A percentile compares a stretch with the other conserved stretches of the same genome.
These are phyloP conservation scores for Fusarium musae DNA, from an alignment of 2,329 filamentous ascomycete genomes.

Conservation along the genomic window DNA sequence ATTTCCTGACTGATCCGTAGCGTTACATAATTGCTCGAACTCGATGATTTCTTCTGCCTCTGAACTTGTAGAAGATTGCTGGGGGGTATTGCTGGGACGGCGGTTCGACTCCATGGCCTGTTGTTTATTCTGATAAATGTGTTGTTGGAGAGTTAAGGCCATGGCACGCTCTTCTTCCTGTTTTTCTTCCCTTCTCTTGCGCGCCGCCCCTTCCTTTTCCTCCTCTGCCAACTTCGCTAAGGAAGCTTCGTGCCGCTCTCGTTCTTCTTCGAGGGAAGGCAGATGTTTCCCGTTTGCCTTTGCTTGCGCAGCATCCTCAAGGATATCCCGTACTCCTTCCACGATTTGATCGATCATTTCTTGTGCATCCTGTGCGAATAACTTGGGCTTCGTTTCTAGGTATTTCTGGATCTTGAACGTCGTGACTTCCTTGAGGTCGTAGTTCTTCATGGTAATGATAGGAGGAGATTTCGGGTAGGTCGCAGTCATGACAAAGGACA, in stretches of 20 bases:
- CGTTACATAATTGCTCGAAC: conserved; percentile 74
- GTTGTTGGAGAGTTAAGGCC: conserved; percentile 69
- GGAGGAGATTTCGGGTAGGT: conserved; percentile 91
- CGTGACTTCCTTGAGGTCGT: conserved; percentile 75
- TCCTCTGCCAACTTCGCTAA: conserved; percentile 70
- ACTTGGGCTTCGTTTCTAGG: conserved; percentile 67
- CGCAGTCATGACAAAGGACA: conserved; percentile 85
- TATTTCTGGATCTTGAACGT: conserved; percentile 75
- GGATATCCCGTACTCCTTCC: conserved; percentile 75
- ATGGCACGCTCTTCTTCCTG: conserved; percentile 77
- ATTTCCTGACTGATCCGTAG: conserved; percentile 72
- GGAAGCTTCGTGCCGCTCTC: conserved; percentile 82
- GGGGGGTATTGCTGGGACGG: conserved; percentile 51
- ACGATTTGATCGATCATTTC: conserved; percentile 75
- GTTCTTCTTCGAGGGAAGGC: conserved; percentile 89
- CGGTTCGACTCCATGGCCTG: conserved; percentile 69
- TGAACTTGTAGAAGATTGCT: conserved; percentile 44
- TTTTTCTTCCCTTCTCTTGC: conserved; percentile 50
- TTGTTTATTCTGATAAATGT: too few species aligned
- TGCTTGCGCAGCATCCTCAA: conserved; percentile 86
- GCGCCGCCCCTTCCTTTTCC: too few species aligned
- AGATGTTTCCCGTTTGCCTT: conserved; percentile 80
- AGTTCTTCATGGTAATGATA: conserved; percentile 73
- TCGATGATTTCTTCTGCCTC: conserved; percentile 57
- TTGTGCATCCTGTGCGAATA: conserved; percentile 63